phyloP scores from a whole-genome alignment of 768 basidiomycete genomes.

The Coprinellus aureogranulatus region DNA sequence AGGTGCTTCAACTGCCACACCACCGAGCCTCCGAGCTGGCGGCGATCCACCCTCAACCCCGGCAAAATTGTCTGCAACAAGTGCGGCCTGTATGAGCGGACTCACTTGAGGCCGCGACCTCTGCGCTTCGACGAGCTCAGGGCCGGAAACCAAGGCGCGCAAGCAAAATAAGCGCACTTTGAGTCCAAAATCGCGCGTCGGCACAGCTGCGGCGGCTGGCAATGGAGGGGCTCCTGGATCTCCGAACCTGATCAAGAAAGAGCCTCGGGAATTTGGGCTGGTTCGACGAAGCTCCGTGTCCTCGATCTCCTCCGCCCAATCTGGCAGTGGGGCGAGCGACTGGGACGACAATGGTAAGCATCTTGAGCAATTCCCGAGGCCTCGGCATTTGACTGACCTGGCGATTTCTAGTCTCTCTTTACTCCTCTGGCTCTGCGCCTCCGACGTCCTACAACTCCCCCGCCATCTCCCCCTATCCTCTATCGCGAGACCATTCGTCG shows the following conservation, averaged over 20 bases:
- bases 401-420: conserved; percentile 40
- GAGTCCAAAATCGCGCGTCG: conserved; percentile 38
- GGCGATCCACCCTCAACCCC: conserved; percentile 81
- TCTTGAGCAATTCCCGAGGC: conserved; percentile 16
- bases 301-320: conserved; percentile 53
- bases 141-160: conserved; percentile 80
- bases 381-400: not conserved
- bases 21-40: conserved; percentile 87
- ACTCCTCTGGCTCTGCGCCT: conserved; percentile 58
- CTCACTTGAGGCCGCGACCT: conserved; percentile 78
- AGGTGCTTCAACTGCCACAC: conserved; percentile 91
- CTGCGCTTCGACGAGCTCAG: conserved; percentile 86
- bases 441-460: conserved; percentile 72
- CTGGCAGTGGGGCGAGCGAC: conserved; percentile 62
- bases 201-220: conserved; percentile 16
- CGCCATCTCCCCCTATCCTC: conserved; percentile 54
- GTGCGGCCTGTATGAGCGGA: conserved; percentile 88
- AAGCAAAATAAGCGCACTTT: conserved; percentile 44
- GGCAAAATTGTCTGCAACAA: conserved; percentile 96
- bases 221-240: conserved; percentile 6
- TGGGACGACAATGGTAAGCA: conserved; percentile 79
- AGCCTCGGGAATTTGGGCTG: conserved; percentile 52
- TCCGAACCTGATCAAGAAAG: conserved; percentile 54
- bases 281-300: conserved; percentile 64
- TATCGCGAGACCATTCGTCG: conserved; percentile 51